Conservation (phyloP, 306 rosid genomes). For the Nissolia schottii region DNA sequence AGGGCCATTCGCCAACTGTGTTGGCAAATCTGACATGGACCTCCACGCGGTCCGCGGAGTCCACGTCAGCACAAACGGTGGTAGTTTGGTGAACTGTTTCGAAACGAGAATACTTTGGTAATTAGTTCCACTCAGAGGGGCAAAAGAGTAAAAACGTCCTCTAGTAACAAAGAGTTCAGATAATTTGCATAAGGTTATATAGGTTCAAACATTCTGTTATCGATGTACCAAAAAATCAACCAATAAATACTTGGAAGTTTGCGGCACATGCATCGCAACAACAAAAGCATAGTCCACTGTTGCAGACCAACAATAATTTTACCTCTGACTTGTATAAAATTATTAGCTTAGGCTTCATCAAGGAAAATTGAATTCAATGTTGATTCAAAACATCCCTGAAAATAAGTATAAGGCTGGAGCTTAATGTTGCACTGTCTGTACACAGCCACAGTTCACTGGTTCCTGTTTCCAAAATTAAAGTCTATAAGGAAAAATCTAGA, state of each 20-base stretch:
- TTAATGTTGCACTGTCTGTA: constrained; percentile 1
- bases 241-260: neutral
- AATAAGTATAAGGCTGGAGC: neutral
- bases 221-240: too few relatives aligned
- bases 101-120: too few relatives aligned
- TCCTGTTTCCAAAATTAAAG: neutral
- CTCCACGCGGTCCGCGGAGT: too few relatives aligned
- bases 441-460: neutral
- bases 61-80: too few relatives aligned
- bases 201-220: too few relatives aligned
- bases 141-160: too few relatives aligned
- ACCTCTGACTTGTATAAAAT: neutral
- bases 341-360: neutral
- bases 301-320: neutral
- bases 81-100: too few relatives aligned
- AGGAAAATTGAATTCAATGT: neutral
- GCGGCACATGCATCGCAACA: neutral
- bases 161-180: too few relatives aligned
- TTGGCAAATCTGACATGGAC: too few relatives aligned
- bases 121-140: too few relatives aligned
- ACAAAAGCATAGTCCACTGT: neutral
- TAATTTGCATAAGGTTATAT: too few relatives aligned
- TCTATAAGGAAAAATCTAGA: neutral
- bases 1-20: too few relatives aligned
- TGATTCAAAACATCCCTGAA: neutral